Percentiles rank a stretch among this genome's conserved stretches.
Conservation (phyloP, 2,329 filamentous ascomycete species). For the Neocatenulostroma microsporum region DNA sequence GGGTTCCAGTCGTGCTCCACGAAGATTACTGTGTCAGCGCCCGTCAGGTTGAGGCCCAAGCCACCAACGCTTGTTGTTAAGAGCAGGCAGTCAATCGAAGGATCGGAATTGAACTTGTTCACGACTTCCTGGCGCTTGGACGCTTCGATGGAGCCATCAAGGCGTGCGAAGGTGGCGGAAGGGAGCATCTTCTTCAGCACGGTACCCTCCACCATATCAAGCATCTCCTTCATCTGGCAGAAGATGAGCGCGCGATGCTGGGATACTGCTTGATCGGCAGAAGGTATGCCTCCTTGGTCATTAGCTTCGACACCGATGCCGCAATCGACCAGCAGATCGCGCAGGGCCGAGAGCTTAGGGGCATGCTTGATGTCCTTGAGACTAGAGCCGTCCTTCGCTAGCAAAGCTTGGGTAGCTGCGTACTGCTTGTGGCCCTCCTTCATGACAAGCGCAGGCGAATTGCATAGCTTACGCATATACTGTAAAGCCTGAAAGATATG, state of each 20-base stretch:
- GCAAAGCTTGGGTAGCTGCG: slow-evolving; percentile 72
- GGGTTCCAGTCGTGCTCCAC: slow-evolving; percentile 99
- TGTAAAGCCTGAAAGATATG: slow-evolving; percentile 99
- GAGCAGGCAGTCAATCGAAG: slow-evolving; percentile 87
- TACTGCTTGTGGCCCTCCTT: slow-evolving; percentile 90
- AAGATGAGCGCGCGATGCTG: slow-evolving; percentile 94
- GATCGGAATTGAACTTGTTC: slow-evolving; percentile 97
- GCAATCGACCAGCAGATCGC: slow-evolving; percentile 94
- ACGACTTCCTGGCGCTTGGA: slow-evolving; percentile 94
- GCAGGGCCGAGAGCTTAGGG: slow-evolving; percentile 82
- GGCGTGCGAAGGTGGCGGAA: slow-evolving; percentile 82
- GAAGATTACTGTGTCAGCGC: slow-evolving; percentile 97
- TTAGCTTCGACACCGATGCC: slow-evolving; percentile 70
- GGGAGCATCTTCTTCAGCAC: slow-evolving; percentile 88
- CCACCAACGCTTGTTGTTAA: slow-evolving; percentile 94
- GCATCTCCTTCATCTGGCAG: slow-evolving; percentile 99
- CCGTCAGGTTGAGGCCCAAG: slow-evolving; percentile 87
- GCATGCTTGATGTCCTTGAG: slow-evolving; percentile 82
- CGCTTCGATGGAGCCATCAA: slow-evolving; percentile 88
- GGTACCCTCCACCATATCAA: slow-evolving; percentile 95
- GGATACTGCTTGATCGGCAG: slow-evolving; percentile 72
- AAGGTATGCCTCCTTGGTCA: slow-evolving; percentile 41
- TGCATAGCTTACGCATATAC: slow-evolving; percentile 99
- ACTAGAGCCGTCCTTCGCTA: slow-evolving; percentile 69
- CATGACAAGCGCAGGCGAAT: slow-evolving; percentile 91